These are phyloP conservation scores for Calocera viscosa DNA, from an alignment of 768 basidiomycete species.

Conservation along the genomic window DNA sequence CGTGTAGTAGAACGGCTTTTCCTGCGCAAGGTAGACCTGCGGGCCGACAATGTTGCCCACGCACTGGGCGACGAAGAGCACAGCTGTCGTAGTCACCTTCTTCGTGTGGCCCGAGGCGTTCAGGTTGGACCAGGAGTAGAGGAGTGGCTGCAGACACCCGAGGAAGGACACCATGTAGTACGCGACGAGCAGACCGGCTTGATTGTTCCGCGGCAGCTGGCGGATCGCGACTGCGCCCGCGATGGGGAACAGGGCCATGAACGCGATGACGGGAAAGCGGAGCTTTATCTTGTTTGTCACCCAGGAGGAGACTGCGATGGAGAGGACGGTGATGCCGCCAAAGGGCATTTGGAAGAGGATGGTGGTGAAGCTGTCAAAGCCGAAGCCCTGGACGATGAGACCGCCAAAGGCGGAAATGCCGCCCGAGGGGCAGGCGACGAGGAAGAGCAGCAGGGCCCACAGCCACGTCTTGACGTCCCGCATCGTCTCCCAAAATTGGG, in stretches of 20 bases:
- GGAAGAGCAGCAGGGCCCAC: constrained; percentile 34
- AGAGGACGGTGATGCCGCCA: constrained; percentile 32
- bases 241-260: constrained; percentile 31
- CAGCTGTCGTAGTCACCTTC: constrained; percentile 31
- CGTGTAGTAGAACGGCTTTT: constrained; percentile 27
- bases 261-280: constrained; percentile 33
- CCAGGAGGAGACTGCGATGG: constrained; percentile 29
- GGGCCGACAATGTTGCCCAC: constrained; percentile 32
- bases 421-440: constrained; percentile 33
- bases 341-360: constrained; percentile 43
- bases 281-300: constrained; percentile 31
- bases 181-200: constrained; percentile 5
- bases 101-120: constrained; percentile 25
- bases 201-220: constrained; percentile 24
- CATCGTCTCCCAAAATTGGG: constrained; percentile 25
- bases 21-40: constrained; percentile 14
- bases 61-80: constrained; percentile 37
- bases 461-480: constrained; percentile 35
- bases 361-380: constrained; percentile 32
- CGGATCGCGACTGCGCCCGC: constrained; percentile 30
- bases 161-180: constrained; percentile 14
- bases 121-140: constrained; percentile 22
- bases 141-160: constrained; percentile 20
- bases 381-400: constrained; percentile 33
- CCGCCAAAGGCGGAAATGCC: constrained; percentile 36